Base-by-base conservation (phyloP, 1,139 yeast genomes). In the Candida sp. region DNA sequence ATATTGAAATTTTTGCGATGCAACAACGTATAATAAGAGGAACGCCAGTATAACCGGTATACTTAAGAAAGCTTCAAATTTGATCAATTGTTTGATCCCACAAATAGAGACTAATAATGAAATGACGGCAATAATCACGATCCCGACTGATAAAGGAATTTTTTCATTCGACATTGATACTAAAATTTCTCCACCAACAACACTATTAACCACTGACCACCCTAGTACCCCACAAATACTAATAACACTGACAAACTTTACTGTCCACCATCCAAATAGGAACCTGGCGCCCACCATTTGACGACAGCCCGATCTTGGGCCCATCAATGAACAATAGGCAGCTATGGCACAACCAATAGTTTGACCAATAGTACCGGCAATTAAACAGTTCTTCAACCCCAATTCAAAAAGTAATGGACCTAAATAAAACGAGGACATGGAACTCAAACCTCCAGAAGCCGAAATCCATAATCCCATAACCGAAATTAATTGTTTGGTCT, bases 401-500 rank as follows among this genome's bases (percentile, higher is more conserved):
- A 88, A 66, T 2, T 77, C 86, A 56, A 78, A 88, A 5, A 85
- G 58, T 40, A 86, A 61, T 0, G 96, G 88, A 0, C 95, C 95
- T 40, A 87, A 64, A 46, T 85, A 80, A 55, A 78, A 88, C 2
- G 93, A 80, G 0, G 95, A 84, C 87, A 87, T 85, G 1, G 96
- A 85, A 5, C 95, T 84, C 30, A 88, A 67, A 0, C 96, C 91
- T 44, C 95, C 95, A 49, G 90, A 77, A 0, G 91, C 96, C 33
- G 91, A 82, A 29, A 86, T 60, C 96, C 96, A 88, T 40, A 87
- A 73, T 2, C 95, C 91, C 12, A 78, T 65, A 15, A 87, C 88
- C 21, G 82, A 74, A 5, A 84, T 43, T 40, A 82, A 70, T 45
- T 81, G 83, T 38, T 70, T 68, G 21, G 58, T 45, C 36, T 68